Percentiles rank a stretch among this genome's conserved stretches.
These are phyloP conservation scores for Cryphonectria radicalis DNA, from an alignment of 2,329 filamentous ascomycete genomes.

Conservation along the genomic window DNA sequence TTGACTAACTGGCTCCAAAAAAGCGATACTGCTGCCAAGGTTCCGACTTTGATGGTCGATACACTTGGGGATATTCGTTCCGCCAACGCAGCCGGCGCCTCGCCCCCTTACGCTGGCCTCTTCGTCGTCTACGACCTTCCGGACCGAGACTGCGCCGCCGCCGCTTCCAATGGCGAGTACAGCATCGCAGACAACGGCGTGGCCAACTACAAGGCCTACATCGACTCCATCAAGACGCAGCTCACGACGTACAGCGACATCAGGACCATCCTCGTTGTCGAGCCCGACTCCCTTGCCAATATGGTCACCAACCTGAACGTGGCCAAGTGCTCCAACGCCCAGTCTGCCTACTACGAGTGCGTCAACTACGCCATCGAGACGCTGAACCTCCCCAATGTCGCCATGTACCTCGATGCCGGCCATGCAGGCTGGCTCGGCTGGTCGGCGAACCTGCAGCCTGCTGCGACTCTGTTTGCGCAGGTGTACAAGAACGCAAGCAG, in stretches of 20 bases:
- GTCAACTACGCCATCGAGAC: conserved; percentile 55
- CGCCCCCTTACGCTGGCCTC: conserved; percentile 47
- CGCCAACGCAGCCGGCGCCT: conserved; percentile 34
- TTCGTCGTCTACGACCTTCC: conserved; percentile 63
- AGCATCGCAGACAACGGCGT: conserved; percentile 54
- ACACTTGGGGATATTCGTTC: conserved; percentile 46
- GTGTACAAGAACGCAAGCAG: conserved; percentile 56
- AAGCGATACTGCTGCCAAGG: conserved; percentile 55
- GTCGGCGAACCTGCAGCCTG: conserved; percentile 55
- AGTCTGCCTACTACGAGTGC: conserved; percentile 53
- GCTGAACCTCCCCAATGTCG: conserved; percentile 59
- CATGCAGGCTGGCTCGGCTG: conserved; percentile 65
- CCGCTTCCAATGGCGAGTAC: conserved; percentile 61
- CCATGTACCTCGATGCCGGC: conserved; percentile 62
- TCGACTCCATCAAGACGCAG: conserved; percentile 51
- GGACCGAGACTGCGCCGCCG: conserved; percentile 61
- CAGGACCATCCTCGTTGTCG: conserved; percentile 50
- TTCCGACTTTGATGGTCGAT: conserved; percentile 48
- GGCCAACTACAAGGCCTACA: conserved; percentile 60
- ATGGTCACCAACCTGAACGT: conserved; percentile 59
- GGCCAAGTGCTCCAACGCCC: conserved; percentile 53
- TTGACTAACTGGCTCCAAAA: not conserved
- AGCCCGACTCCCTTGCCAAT: conserved; percentile 64
- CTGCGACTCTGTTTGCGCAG: conserved; percentile 50
- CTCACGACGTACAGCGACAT: conserved; percentile 50